A percentile compares a stretch with the other conserved stretches of the same genome.
phyloP scores from a whole-genome alignment of 1,284 basidiomycete genomes.

The Fistulinella cinereoalba region DNA sequence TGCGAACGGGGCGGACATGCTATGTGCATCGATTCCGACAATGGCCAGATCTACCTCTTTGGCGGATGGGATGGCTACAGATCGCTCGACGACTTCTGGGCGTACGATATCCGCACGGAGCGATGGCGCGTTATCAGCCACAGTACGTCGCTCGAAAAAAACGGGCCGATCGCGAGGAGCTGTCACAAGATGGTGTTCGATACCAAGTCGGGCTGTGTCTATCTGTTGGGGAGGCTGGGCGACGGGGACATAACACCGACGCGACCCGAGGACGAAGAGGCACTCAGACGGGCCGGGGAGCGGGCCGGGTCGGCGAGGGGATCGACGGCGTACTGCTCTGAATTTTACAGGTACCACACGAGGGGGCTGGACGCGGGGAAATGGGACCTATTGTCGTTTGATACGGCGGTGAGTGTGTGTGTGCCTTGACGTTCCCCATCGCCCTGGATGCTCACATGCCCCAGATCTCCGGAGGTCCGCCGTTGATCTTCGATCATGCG shows the following conservation, averaged over 20 bases:
- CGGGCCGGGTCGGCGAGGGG: conserved; percentile 18
- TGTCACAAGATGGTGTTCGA: conserved; percentile 87
- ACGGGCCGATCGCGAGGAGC: conserved; percentile 69
- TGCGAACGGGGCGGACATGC: conserved; percentile 73
- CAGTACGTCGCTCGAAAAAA: conserved; percentile 53
- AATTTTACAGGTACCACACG: conserved; percentile 72
- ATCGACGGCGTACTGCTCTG: conserved; percentile 44
- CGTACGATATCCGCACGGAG: conserved; percentile 60
- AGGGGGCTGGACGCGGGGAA: conserved; percentile 54
- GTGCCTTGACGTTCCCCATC: not conserved
- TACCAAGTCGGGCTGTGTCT: conserved; percentile 65
- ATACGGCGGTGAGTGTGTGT: conserved; percentile 54
- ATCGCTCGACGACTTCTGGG: conserved; percentile 79
- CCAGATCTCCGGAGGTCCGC: conserved; percentile 66
- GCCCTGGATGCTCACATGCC: not conserved
- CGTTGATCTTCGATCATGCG: conserved; percentile 77
- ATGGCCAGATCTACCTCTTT: conserved; percentile 69
- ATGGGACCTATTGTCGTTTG: conserved; percentile 65
- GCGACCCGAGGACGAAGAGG: conserved; percentile 25
- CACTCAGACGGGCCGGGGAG: conserved; percentile 25
- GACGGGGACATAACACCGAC: conserved; percentile 45
- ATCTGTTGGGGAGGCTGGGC: conserved; percentile 62
- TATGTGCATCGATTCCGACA: conserved; percentile 73
- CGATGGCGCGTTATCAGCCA: conserved; percentile 63
- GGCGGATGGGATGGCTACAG: conserved; percentile 79